phyloP scores from a whole-genome alignment of 2,329 filamentous ascomycete species.

The Aureobasidium lini region DNA sequence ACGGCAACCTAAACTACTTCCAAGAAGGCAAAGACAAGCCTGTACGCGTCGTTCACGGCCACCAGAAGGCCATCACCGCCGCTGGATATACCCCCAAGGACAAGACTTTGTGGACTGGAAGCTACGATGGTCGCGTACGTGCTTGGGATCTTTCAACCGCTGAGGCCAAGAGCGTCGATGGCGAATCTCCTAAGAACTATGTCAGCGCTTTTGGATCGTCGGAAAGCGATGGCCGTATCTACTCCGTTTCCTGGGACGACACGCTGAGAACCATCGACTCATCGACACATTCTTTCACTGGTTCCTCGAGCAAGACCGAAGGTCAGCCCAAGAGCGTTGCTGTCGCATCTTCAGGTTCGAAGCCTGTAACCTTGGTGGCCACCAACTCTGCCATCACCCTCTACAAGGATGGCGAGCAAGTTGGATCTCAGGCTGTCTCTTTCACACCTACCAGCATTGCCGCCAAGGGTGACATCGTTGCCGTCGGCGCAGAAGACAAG shows the following conservation, averaged over 20 bases:
- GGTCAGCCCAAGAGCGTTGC: constrained; percentile 75
- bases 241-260: constrained; percentile 92
- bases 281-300: constrained; percentile 66
- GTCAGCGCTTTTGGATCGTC: constrained; percentile 65
- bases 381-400: constrained; percentile 52
- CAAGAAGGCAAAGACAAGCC: constrained; percentile 65
- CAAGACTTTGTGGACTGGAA: constrained; percentile 75
- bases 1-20: constrained; percentile 86
- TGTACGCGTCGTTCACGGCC: constrained; percentile 68
- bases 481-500: constrained; percentile 69
- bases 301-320: constrained; percentile 57
- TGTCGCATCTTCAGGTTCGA: constrained; percentile 49
- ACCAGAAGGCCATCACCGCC: constrained; percentile 85
- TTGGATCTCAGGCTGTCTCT: constrained; percentile 44
- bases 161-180: constrained; percentile 62
- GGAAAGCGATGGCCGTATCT: constrained; percentile 48
- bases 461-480: constrained; percentile 59
- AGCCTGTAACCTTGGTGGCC: constrained; percentile 42
- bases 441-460: constrained; percentile 61
- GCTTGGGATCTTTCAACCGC: constrained; percentile 74
- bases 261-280: constrained; percentile 73
- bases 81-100: constrained; percentile 50
- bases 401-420: constrained; percentile 47
- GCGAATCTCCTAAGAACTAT: constrained; percentile 77
- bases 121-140: constrained; percentile 81